Percentiles rank a stretch among this genome's conserved stretches.
These are phyloP conservation scores for Fusarium veterinarium DNA, from an alignment of 2,329 filamentous ascomycete genomes.

Conservation along the genomic window DNA sequence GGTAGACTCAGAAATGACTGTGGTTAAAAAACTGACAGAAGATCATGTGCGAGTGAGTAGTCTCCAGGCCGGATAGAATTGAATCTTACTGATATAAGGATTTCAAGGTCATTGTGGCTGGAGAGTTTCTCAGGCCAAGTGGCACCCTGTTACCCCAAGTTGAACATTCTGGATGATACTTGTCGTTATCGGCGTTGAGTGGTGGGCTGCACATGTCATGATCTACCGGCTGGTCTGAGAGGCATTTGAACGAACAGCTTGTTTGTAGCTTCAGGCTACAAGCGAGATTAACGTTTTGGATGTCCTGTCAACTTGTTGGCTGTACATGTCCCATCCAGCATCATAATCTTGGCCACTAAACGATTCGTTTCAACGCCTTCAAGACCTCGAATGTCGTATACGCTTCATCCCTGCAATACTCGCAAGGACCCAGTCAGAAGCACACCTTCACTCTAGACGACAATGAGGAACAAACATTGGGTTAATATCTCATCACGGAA, in stretches of 20 bases:
- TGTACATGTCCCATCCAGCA: background rate
- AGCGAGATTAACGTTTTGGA: background rate
- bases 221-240: background rate
- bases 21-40: background rate
- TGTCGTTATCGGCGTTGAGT: background rate
- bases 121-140: background rate
- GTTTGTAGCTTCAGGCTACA: too few species aligned
- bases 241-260: too few species aligned
- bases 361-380: too few species aligned
- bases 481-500: too few species aligned
- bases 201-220: background rate
- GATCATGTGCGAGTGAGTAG: too few species aligned
- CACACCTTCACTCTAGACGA: too few species aligned
- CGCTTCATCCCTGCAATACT: too few species aligned
- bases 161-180: background rate
- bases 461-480: too few species aligned
- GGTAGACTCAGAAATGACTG: background rate
- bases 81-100: background rate
- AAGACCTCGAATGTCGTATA: too few species aligned
- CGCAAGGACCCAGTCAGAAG: too few species aligned
- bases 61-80: background rate
- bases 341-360: too few species aligned
- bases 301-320: background rate
- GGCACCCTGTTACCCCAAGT: background rate
- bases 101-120: background rate